phyloP scores from a whole-genome alignment of 2,329 filamentous ascomycete species.

The Aspergillus pseudoviridinutans region DNA sequence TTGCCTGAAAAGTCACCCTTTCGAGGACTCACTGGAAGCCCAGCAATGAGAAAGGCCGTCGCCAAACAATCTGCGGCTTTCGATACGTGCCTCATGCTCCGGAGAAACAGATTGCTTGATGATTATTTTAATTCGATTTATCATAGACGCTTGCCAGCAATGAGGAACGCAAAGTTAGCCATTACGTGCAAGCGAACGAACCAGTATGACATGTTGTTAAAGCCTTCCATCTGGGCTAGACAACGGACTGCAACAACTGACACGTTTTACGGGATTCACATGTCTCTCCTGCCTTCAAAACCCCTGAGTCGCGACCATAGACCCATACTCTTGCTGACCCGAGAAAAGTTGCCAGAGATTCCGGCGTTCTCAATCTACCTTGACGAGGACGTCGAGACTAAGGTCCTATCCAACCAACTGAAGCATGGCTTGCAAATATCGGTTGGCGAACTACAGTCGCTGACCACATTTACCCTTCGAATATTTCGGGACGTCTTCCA shows the following conservation, averaged over 20 bases:
- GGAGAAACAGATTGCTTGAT: conserved; percentile 65
- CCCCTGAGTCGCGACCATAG: conserved; percentile 57
- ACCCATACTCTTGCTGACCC: conserved; percentile 68
- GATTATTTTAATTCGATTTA: conserved; percentile 70
- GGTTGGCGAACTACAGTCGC: conserved; percentile 45
- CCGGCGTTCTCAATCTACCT: conserved; percentile 71
- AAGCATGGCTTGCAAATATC: conserved; percentile 24
- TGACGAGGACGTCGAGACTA: conserved; percentile 57
- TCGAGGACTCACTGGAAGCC: conserved; percentile 59
- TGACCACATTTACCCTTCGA: conserved; percentile 71
- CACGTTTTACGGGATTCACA: conserved; percentile 57
- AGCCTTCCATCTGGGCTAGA: conserved; percentile 69
- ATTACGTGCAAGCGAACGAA: conserved; percentile 73
- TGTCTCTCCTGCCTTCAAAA: conserved; percentile 56
- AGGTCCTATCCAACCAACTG: conserved; percentile 51
- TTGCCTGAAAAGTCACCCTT: conserved; percentile 73
- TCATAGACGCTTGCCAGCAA: conserved; percentile 66
- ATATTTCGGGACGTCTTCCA: conserved; percentile 84
- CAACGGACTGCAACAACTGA: conserved; percentile 44
- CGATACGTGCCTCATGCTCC: conserved; percentile 68
- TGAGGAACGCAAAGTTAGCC: conserved; percentile 83
- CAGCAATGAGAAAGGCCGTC: conserved; percentile 65
- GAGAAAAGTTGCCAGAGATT: conserved; percentile 59
- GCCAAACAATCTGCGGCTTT: conserved; percentile 91
- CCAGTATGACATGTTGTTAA: conserved; percentile 72